These are phyloP conservation scores for Dactylellina cionopaga DNA, from an alignment of 2,329 filamentous ascomycete genomes.

Conservation along the genomic window DNA sequence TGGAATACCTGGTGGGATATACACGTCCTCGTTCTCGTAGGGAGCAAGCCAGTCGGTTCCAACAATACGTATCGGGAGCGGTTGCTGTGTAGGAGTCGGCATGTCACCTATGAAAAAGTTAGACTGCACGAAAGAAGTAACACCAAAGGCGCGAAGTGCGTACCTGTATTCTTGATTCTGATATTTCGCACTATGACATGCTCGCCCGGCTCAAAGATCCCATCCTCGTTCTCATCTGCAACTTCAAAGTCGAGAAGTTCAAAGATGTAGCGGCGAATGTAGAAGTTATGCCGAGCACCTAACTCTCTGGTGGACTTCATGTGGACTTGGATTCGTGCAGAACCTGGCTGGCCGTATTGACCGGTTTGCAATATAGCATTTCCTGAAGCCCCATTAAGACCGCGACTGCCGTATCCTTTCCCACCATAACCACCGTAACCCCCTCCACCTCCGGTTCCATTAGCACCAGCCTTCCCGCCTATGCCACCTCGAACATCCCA, in stretches of 20 bases:
- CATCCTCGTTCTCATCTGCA: slow-evolving; percentile 29
- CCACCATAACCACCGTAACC: slow-evolving; percentile 6
- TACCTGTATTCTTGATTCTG: slow-evolving; percentile 22
- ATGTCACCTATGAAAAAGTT: slow-evolving; percentile 2
- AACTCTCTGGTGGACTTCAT: slow-evolving; percentile 20
- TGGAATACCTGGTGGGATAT: slow-evolving; percentile 14
- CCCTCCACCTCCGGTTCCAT: slow-evolving; percentile 8
- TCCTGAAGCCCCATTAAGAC: background rate
- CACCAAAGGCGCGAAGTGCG: background rate
- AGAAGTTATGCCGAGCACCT: slow-evolving; percentile 11
- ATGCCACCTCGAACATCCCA: slow-evolving; percentile 27
- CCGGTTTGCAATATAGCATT: slow-evolving; percentile 14
- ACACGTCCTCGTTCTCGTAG: slow-evolving; percentile 1
- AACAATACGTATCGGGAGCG: slow-evolving; percentile 5
- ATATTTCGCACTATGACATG: slow-evolving; percentile 19
- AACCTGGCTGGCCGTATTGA: slow-evolving; percentile 14
- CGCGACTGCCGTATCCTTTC: slow-evolving; percentile 4
- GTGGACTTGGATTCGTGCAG: slow-evolving; percentile 20
- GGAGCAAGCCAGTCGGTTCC: slow-evolving; percentile 9
- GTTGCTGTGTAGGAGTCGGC: slow-evolving; percentile 8
- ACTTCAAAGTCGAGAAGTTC: slow-evolving; percentile 9
- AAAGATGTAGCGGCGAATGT: slow-evolving; percentile 13
- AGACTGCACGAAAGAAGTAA: no score
- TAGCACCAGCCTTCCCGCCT: slow-evolving; percentile 1
- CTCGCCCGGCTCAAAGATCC: slow-evolving; percentile 23